Conservation (phyloP, 2,329 filamentous ascomycete species). For the Chaetomiaceae sp. region DNA sequence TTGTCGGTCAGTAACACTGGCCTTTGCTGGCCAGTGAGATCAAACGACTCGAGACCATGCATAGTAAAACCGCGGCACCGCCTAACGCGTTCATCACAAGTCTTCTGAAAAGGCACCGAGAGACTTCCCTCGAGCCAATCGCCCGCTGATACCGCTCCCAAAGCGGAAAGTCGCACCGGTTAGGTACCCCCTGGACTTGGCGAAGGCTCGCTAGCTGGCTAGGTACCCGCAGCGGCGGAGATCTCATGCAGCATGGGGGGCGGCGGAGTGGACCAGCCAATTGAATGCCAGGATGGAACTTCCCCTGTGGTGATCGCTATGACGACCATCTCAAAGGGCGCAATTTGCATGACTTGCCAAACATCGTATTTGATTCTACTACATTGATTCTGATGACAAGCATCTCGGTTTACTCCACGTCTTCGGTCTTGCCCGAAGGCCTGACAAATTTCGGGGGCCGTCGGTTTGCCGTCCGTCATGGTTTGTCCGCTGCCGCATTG, state of each 20-base stretch:
- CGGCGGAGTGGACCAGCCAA: constrained; percentile 1
- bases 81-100: neutral
- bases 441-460: neutral
- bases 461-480: no score
- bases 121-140: constrained; percentile 12
- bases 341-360: neutral
- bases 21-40: neutral
- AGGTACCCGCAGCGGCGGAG: neutral
- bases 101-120: neutral
- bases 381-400: no score
- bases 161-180: constrained; percentile 13
- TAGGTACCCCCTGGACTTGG: no score
- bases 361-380: no score
- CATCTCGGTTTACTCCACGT: no score
- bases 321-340: neutral
- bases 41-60: no score
- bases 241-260: no score
- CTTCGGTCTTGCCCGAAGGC: neutral
- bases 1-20: neutral
- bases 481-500: no score
- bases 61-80: neutral
- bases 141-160: neutral
- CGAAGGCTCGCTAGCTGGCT: no score
- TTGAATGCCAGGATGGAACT: neutral
- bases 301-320: neutral